phyloP scores from a whole-genome alignment of 257 asterid species.

The Lycium ferocissimum region DNA sequence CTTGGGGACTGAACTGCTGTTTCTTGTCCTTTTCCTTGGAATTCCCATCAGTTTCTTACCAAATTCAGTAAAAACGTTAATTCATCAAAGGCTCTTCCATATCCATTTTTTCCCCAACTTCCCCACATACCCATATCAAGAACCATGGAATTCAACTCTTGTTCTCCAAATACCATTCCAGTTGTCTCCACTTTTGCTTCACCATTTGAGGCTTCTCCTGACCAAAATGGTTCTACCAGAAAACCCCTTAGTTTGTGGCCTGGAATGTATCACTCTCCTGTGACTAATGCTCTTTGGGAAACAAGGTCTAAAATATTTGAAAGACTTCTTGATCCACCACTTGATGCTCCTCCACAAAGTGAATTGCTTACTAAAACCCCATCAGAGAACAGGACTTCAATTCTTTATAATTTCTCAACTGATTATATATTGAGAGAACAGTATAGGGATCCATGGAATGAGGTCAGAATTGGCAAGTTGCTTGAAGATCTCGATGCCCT shows the following conservation, averaged over 20 bases:
- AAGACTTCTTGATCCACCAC: slow-evolving; percentile 90
- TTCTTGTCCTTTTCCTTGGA: too few relatives aligned
- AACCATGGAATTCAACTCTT: slow-evolving; percentile 58
- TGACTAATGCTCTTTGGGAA: slow-evolving; percentile 93
- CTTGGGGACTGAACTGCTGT: too few relatives aligned
- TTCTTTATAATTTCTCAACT: slow-evolving; percentile 70
- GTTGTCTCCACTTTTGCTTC: slow-evolving; percentile 68
- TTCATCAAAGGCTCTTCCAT: background rate
- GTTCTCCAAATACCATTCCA: slow-evolving; percentile 58
- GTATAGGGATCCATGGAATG: slow-evolving; percentile 97
- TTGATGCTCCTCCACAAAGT: slow-evolving; percentile 95
- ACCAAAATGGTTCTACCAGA: slow-evolving; percentile 40
- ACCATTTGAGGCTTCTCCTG: slow-evolving; percentile 50
- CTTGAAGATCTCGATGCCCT: slow-evolving; percentile 99
- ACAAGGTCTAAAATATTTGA: slow-evolving; percentile 83
- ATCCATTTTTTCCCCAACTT: background rate
- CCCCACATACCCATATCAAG: background rate
- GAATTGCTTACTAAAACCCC: slow-evolving; percentile 71
- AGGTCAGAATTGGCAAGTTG: slow-evolving; percentile 92
- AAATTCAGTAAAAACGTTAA: too few relatives aligned
- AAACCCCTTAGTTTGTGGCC: slow-evolving; percentile 94
- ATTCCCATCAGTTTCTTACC: too few relatives aligned
- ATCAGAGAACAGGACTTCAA: slow-evolving; percentile 66
- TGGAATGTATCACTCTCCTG: slow-evolving; percentile 98
- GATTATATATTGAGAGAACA: slow-evolving; percentile 87